Base-by-base conservation (phyloP, 23 red algal species). In the Gracilaria caudata region DNA sequence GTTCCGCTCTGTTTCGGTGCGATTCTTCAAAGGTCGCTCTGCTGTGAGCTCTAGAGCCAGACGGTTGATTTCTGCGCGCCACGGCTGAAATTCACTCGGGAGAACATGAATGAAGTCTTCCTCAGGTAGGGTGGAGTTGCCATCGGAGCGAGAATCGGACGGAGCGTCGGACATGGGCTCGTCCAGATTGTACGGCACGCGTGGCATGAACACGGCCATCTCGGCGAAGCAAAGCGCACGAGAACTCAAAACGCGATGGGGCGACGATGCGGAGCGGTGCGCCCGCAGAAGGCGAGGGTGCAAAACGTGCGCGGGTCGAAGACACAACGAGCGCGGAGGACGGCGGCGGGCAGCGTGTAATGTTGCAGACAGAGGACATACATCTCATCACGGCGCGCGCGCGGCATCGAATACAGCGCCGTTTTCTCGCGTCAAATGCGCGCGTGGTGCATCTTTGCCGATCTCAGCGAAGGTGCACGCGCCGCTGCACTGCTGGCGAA, bases 41-140 rank as follows among this genome's bases (percentile, higher is more conserved):
- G 70, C 70, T 1, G 70, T 75, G 21, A 75, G 70, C 25, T 75
- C 70, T 24, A 75, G 32, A 14, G 70, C 37, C 4, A 75, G 70
- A 28, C 70, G 70, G 70, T 75, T 75, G 39, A 75, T 49, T 29
- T 75, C 70, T 0, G 70, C 70, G 39, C 70, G 70, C 70, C 70
- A 75, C 2, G 70, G 70, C 40, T 46, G 70, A 24, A 75, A 49
- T 38, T 38, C 37, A 21, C 61, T 66, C 7, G 28, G 61, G 30
- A 30, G 36, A 66, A 66, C 32, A 37, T 66, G 61, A 7, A 66
- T 66, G 61, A 66, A 30, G 0, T 66, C 61, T 6, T 66, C 61
- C 30, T 66, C 61, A 30, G 61, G 25, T 29, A 66, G 12, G 61
- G 61, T 66, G 61, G 61, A 66, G 23, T 66, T 66, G 29, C 61